A percentile compares a stretch with the other conserved stretches of the same genome.
phyloP scores from a whole-genome alignment of 257 asterid species.

The Verbena officinalis region DNA sequence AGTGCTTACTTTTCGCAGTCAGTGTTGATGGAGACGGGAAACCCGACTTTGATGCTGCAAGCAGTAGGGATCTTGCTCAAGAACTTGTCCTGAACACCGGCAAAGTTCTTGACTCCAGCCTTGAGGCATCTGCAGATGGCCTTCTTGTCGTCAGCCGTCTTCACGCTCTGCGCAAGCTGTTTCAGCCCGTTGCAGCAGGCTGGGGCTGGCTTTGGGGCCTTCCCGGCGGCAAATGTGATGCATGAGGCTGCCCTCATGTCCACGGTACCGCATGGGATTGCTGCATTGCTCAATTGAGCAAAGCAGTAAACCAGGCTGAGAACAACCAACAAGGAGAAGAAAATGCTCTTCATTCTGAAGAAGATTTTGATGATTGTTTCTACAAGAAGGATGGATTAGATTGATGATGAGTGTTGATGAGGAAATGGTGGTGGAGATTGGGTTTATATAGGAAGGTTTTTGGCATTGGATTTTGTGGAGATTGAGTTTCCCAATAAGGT shows the following conservation, averaged over 20 bases:
- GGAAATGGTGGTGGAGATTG: slow-evolving; percentile 13
- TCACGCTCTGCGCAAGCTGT: slow-evolving; percentile 42
- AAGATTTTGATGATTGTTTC: neutral
- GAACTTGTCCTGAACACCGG: slow-evolving; percentile 56
- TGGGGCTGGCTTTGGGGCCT: slow-evolving; percentile 34
- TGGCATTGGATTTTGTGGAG: slow-evolving; percentile 38
- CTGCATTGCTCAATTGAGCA: slow-evolving; percentile 50
- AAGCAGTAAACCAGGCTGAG: slow-evolving; percentile 40
- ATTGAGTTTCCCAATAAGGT: slow-evolving; percentile 42
- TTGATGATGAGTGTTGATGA: slow-evolving; percentile 2
- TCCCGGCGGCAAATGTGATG: slow-evolving; percentile 45
- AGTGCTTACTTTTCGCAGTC: slow-evolving; percentile 54
- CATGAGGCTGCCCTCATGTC: slow-evolving; percentile 54
- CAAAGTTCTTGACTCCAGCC: slow-evolving; percentile 49
- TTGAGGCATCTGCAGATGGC: slow-evolving; percentile 67
- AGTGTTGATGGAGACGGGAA: slow-evolving; percentile 62
- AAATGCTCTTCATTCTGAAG: slow-evolving; percentile 44
- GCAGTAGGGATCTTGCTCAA: slow-evolving; percentile 54
- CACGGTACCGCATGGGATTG: slow-evolving; percentile 42
- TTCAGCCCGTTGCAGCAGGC: slow-evolving; percentile 58
- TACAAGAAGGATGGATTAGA: neutral
- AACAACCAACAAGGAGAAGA: slow-evolving; percentile 40
- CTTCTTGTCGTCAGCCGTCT: slow-evolving; percentile 55
- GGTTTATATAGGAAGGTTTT: slow-evolving; percentile 38
- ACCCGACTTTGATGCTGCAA: slow-evolving; percentile 57